These are phyloP conservation scores for Verticillium dahliae DNA, from an alignment of 2,329 filamentous ascomycete genomes.

Conservation along the genomic window DNA sequence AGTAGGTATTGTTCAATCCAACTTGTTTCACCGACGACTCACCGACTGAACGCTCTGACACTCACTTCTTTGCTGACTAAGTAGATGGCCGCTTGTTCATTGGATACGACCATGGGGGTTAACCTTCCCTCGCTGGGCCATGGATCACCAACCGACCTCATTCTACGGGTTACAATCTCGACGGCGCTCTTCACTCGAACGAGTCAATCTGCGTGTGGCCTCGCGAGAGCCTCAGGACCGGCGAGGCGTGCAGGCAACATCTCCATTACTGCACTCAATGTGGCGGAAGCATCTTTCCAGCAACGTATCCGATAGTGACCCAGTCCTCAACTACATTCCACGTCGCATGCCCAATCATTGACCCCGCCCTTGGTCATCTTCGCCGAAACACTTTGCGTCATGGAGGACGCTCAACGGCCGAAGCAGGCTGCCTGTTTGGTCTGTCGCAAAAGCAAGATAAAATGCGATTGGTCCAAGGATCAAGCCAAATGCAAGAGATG, in stretches of 20 bases:
- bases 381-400: neutral
- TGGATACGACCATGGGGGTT: neutral
- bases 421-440: constrained; percentile 52
- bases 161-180: neutral
- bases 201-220: neutral
- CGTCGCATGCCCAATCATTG: neutral
- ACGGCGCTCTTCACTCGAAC: neutral
- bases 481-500: constrained; percentile 55
- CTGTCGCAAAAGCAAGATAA: constrained; percentile 62
- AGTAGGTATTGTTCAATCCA: too few relatives aligned
- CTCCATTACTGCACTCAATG: neutral
- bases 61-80: neutral
- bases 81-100: neutral
- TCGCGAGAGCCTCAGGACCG: neutral
- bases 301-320: neutral
- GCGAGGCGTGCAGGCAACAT: neutral
- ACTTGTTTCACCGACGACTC: neutral
- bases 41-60: neutral
- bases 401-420: constrained; percentile 11
- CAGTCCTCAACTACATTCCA: neutral
- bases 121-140: neutral
- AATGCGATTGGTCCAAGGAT: constrained; percentile 51
- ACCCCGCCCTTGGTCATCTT: neutral
- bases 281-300: neutral
- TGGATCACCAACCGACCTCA: neutral